Conservation (phyloP, 306 rosid genomes). For the Acacia melanoxylon region DNA sequence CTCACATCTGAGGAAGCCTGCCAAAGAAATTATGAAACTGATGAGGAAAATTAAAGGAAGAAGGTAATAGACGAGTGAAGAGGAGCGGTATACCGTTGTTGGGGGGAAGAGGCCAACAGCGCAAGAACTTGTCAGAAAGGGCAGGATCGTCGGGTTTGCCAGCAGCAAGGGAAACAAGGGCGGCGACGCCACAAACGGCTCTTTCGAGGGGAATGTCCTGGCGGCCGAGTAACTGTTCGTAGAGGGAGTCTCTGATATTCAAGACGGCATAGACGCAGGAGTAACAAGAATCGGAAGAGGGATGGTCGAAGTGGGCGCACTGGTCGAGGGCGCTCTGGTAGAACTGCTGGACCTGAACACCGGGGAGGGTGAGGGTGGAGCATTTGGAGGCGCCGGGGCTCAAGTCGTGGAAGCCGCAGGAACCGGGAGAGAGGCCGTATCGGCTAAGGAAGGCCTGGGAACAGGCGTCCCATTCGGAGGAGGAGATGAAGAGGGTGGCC, state of each 20-base stretch:
- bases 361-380: slow-evolving; percentile 25
- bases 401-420: slow-evolving; percentile 48
- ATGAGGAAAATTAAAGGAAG: neutral
- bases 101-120: slow-evolving; percentile 41
- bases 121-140: slow-evolving; percentile 35
- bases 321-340: slow-evolving; percentile 37
- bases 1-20: slow-evolving; percentile 38
- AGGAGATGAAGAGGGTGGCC: slow-evolving; percentile 32
- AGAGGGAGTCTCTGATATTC: slow-evolving; percentile 31
- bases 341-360: neutral
- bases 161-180: slow-evolving; percentile 53
- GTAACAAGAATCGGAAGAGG: slow-evolving; percentile 32
- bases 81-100: neutral
- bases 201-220: slow-evolving; percentile 20
- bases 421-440: slow-evolving; percentile 15
- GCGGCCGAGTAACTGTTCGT: neutral
- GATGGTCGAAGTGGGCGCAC: slow-evolving; percentile 42
- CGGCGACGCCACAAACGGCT: slow-evolving; percentile 52
- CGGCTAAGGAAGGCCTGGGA: slow-evolving; percentile 23
- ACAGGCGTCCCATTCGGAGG: slow-evolving; percentile 44
- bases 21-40: neutral
- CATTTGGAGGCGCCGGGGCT: slow-evolving; percentile 22
- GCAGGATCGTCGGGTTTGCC: slow-evolving; percentile 30
- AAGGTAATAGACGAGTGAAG: too few species aligned
- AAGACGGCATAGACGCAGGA: slow-evolving; percentile 38